These are phyloP conservation scores for barley (Hordeum vulgare) DNA, from an alignment of 176 grass and related monocot species.

Conservation along the genomic window MorexV3_pseudomolecules_assembly NC_058518.1:436396857-436397356, in stretches of 20 bases:
- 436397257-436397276: conserved; percentile 82
- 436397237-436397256: conserved; percentile 70
- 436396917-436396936: conserved; percentile 22
- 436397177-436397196: conserved; percentile 73
- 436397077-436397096: conserved; percentile 73
- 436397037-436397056: neutral
- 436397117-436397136: conserved; percentile 50
- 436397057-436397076: neutral
- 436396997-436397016: conserved; percentile 1
- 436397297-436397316: neutral
- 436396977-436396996: neutral
- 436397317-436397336: neutral
- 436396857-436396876: conserved; percentile 51
- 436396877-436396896: conserved; percentile 26
- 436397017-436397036: conserved; percentile 16
- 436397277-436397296: neutral
- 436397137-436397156: conserved; percentile 74
- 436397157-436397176: conserved; percentile 83
- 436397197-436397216: conserved; percentile 51
- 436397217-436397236: conserved; percentile 72
- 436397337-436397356: neutral
- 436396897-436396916: conserved; percentile 5
- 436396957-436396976: conserved; percentile 11
- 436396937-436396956: conserved; percentile 28
- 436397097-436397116: conserved; percentile 43